Percentiles rank a stretch among this genome's conserved stretches.
Evolutionary conservation across 75 land plant genomes (phyloP).

Genomic region (Isoetes taiwanensis): DNA sequence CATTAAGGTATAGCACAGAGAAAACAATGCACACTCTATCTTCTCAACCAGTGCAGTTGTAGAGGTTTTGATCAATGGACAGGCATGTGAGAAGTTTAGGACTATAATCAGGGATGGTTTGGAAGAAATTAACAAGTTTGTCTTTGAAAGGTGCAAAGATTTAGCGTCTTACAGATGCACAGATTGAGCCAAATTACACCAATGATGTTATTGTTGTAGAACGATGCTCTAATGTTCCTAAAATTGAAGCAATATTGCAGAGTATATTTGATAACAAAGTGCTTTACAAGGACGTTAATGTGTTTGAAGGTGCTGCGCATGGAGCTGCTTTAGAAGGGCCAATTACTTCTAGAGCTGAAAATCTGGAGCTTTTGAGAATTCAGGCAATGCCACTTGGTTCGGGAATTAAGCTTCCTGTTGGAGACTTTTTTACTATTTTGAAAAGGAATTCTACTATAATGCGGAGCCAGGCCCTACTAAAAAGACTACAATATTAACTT

Average conservation of each 20-base stretch:
- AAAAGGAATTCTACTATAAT: constrained; percentile 35
- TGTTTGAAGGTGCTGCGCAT: constrained; percentile 42
- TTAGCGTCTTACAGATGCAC: constrained; percentile 50
- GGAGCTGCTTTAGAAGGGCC: constrained; percentile 78
- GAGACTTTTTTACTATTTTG: constrained; percentile 32
- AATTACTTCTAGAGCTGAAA: too few relatives aligned
- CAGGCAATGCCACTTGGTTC: constrained; percentile 47
- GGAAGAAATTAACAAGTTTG: constrained; percentile 26
- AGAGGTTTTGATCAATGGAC: constrained; percentile 33
- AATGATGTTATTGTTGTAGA: constrained; percentile 59
- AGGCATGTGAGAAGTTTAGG: constrained; percentile 23
- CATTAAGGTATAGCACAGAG: constrained; percentile 39
- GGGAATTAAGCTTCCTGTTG: constrained; percentile 34
- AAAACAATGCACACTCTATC: constrained; percentile 62
- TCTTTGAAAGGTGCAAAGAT: constrained; percentile 33
- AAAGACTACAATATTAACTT: too few relatives aligned
- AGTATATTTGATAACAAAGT: constrained; percentile 17
- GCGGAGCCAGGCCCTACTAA: too few relatives aligned
- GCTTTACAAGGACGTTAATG: constrained; percentile 27
- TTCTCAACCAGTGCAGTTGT: constrained; percentile 19
- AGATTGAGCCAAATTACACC: constrained; percentile 21
- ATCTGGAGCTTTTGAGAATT: constrained; percentile 53
- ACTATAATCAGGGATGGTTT: constrained; percentile 31
- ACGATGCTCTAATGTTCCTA: constrained; percentile 44
- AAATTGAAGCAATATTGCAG: constrained; percentile 24